Evolutionary conservation across 2,329 filamentous ascomycete genomes (phyloP), one percentile per base, ranked within the genome.

Genomic region (Diaporthe eres): DNA sequence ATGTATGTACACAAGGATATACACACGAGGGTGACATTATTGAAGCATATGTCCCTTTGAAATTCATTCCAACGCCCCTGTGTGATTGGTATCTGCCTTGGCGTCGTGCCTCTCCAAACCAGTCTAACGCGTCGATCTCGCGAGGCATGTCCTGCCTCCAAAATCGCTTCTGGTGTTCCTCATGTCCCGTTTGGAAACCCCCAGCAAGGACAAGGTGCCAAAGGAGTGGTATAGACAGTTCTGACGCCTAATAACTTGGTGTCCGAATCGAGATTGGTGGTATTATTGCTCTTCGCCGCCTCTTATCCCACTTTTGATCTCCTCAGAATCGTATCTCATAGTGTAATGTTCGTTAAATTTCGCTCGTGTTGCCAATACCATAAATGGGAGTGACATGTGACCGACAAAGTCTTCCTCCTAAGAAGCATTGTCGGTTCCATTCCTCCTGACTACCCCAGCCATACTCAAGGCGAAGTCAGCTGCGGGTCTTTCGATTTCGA

Each of bases 401-500:
- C 31, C n/a, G 28, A 8, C 34, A 72, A 31, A 9, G 17, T 25
- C 47, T 37, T 57, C 47, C 17, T 65, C 37, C 51, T 65, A 55
- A 37, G 71, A 42, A 47, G 58, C 37, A 19, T 57, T 65, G n/a
- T 34, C 42, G 3, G 25, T 22, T 19, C 70, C 74, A 31, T 67
- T 74, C 55, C 79, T 74, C 65, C 81, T 79, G 2, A 82, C 74
- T 2, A 82, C 80, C 3, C 78, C 79, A 12, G 80, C 80, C 80
- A 86, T 80, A 28, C 82, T 82, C 28, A 85, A 78, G 60, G 74
- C 71, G 47, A 77, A 77, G 55, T 82, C 78, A 1, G 74, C 78
- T 85, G 81, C 78, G 0, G 87, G 87, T 51, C 90, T 84, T 39
- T 86, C 82, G 58, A 92, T 88, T 77, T 92, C 90, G 78, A 91